Conservation (phyloP, 163 green algal genomes). For the Picocystis sp. region DNA sequence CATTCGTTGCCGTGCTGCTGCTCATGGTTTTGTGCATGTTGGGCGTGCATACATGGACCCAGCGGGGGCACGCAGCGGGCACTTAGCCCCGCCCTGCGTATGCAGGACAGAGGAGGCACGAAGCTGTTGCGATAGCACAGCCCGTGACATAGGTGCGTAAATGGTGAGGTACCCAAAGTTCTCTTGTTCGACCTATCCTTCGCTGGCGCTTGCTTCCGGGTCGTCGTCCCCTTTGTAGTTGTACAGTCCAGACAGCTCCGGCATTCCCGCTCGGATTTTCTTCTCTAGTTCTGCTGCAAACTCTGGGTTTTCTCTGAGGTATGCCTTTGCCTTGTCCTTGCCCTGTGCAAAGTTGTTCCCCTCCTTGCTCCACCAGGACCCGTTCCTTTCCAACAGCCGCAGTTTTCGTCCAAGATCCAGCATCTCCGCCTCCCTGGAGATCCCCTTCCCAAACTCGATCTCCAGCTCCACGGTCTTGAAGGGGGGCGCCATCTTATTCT, state of each 20-base stretch:
- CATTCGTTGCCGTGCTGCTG: no score
- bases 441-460: constrained; percentile 72
- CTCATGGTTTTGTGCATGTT: no score
- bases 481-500: constrained; percentile 85
- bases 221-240: no score
- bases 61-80: no score
- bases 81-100: no score
- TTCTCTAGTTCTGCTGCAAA: not conserved
- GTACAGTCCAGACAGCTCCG: not conserved
- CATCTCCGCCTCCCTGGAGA: constrained; percentile 51
- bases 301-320: constrained; percentile 1
- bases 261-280: not conserved
- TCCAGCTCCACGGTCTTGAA: constrained; percentile 66
- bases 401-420: constrained; percentile 60
- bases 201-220: no score
- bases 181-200: no score
- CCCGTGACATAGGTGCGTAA: no score
- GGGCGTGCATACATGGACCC: no score
- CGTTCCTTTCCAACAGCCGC: constrained; percentile 40
- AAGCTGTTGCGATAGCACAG: no score
- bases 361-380: constrained; percentile 40
- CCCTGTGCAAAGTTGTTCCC: constrained; percentile 41
- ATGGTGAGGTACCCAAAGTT: no score
- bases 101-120: no score
- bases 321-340: constrained; percentile 9